These are phyloP conservation scores for Zanthoxylum bungeanum DNA, from an alignment of 345 rosid genomes.

Conservation along the genomic window DNA sequence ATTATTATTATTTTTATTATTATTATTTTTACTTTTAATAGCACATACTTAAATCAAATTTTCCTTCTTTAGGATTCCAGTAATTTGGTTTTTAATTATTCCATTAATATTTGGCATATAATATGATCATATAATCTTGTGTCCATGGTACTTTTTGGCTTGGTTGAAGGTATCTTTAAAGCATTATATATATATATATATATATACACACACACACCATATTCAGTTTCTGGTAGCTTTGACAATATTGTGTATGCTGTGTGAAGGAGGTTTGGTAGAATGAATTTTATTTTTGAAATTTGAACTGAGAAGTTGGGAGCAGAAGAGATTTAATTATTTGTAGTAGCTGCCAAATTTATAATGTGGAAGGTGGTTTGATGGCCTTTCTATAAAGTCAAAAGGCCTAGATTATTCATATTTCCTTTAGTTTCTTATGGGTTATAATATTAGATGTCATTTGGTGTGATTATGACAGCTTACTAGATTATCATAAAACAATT, in stretches of 20 bases:
- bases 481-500: too few relatives aligned
- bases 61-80: too few relatives aligned
- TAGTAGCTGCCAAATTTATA: too few relatives aligned
- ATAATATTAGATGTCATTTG: constrained; percentile 1
- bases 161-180: background rate
- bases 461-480: background rate
- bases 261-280: too few relatives aligned
- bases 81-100: background rate
- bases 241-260: background rate
- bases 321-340: too few relatives aligned
- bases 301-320: background rate
- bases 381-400: too few relatives aligned
- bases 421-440: too few relatives aligned
- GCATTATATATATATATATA: too few relatives aligned
- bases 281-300: background rate
- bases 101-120: background rate
- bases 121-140: background rate
- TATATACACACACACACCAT: too few relatives aligned
- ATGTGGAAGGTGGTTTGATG: too few relatives aligned
- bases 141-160: background rate
- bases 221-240: background rate
- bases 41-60: background rate
- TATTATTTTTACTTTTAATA: background rate
- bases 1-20: too few relatives aligned
- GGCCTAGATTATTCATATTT: too few relatives aligned